Conservation (phyloP, 1,284 basidiomycete genomes). For the Ganoderma boninense region DNA sequence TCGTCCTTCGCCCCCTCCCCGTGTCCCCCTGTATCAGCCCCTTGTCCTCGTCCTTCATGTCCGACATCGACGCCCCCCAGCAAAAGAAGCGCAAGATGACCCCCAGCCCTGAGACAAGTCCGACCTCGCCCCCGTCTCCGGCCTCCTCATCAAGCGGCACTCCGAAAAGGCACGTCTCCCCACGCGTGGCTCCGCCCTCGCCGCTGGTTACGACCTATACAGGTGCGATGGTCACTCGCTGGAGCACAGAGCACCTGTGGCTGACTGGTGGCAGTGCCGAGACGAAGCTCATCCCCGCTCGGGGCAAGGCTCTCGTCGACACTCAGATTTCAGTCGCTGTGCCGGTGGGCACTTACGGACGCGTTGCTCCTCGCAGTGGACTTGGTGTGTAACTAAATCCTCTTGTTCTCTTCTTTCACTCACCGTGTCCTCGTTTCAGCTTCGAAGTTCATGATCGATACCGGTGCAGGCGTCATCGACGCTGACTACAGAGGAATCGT, state of each 20-base stretch:
- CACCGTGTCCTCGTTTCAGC: conserved; percentile 55
- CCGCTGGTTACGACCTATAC: conserved; percentile 96
- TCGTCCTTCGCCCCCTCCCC: conserved; percentile 5
- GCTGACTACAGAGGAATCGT: conserved; percentile 95
- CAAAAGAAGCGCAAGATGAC: conserved; percentile 70
- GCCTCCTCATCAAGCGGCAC: conserved; percentile 87
- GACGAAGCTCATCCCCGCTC: conserved; percentile 80
- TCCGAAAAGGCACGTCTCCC: conserved; percentile 87
- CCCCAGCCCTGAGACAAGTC: conserved; percentile 31
- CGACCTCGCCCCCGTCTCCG: conserved; percentile 49
- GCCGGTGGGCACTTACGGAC: conserved; percentile 92
- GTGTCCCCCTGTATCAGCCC: background rate
- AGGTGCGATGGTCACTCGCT: conserved; percentile 56
- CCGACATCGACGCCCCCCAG: conserved; percentile 46
- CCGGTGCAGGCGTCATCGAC: conserved; percentile 96
- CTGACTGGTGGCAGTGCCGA: conserved; percentile 66
- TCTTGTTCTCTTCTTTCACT: background rate
- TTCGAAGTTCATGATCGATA: conserved; percentile 96
- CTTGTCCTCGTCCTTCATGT: conserved; percentile 24
- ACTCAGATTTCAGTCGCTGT: conserved; percentile 94
- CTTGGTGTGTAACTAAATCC: conserved; percentile 64
- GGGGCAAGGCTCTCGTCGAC: conserved; percentile 89
- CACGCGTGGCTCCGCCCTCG: conserved; percentile 84
- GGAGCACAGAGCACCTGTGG: background rate
- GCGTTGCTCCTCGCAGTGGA: conserved; percentile 94